Evolutionary conservation across 495 filamentous ascomycete genomes (phyloP).

Genomic region (Trichodelitschia bisporula): DNA sequence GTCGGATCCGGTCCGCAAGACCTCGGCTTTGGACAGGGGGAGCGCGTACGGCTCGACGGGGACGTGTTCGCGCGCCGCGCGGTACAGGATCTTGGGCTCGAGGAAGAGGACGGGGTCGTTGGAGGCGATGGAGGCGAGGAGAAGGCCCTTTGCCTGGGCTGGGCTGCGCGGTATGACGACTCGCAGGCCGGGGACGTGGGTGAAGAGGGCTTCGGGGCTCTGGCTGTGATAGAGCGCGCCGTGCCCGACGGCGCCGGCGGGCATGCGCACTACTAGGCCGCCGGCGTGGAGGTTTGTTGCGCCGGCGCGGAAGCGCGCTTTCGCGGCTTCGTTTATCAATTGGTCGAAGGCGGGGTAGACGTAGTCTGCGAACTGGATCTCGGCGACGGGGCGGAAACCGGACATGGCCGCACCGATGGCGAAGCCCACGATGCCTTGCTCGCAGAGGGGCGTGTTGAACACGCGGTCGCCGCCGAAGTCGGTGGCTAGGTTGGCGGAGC

Average conservation of each 20-base stretch:
- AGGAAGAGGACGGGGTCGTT: conserved; percentile 89
- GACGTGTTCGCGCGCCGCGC: conserved; percentile 87
- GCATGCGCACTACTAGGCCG: conserved; percentile 77
- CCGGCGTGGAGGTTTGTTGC: conserved; percentile 19
- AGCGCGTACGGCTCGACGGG: conserved; percentile 61
- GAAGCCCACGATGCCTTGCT: conserved; percentile 90
- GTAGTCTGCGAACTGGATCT: conserved; percentile 98
- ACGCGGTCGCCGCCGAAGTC: conserved; percentile 74
- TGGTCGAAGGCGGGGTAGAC: conserved; percentile 94
- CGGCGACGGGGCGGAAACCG: conserved; percentile 81
- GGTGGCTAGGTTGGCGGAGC: conserved; percentile 69
- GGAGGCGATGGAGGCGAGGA: conserved; percentile 50
- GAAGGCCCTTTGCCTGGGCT: conserved; percentile 73
- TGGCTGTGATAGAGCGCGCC: conserved; percentile 90
- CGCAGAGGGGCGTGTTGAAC: conserved; percentile 87
- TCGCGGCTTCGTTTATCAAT: conserved; percentile 89
- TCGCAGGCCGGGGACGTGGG: conserved; percentile 70
- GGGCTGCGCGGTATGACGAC: conserved; percentile 84
- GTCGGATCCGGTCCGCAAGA: conserved; percentile 62
- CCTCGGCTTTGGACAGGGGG: conserved; percentile 70
- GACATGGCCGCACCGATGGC: conserved; percentile 74
- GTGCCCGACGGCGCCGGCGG: conserved; percentile 84
- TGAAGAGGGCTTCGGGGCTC: conserved; percentile 78
- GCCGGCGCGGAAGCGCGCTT: conserved; percentile 74
- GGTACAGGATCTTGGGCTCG: conserved; percentile 90